These are phyloP conservation scores for Herpotrichia juniperi DNA, from an alignment of 2,329 filamentous ascomycete genomes.

Conservation along the genomic window DNA sequence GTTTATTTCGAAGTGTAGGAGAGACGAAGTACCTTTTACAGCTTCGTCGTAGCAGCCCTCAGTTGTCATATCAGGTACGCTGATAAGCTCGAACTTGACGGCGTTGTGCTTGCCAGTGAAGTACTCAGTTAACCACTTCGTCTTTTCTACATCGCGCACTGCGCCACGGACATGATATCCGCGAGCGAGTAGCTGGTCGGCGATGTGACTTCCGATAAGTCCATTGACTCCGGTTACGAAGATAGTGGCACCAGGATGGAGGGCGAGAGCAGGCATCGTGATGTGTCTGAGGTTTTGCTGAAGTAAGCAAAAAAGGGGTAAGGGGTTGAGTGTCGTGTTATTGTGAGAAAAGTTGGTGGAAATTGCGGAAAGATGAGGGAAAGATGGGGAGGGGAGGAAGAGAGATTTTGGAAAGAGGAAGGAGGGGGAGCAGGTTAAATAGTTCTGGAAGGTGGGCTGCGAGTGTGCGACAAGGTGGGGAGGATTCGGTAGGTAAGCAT, in stretches of 20 bases:
- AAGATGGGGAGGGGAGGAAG: neutral
- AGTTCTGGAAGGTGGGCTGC: neutral
- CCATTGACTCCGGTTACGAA: constrained; percentile 41
- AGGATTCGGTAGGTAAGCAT: constrained; percentile 3
- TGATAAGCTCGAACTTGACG: constrained; percentile 26
- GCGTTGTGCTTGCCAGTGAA: constrained; percentile 26
- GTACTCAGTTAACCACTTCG: constrained; percentile 28
- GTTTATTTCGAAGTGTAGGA: neutral
- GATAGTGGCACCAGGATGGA: constrained; percentile 24
- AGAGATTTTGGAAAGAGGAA: neutral
- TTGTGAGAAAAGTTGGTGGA: constrained; percentile 6
- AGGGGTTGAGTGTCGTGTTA: neutral
- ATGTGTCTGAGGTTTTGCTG: constrained; percentile 37
- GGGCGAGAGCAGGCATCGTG: constrained; percentile 10
- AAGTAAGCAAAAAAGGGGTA: constrained; percentile 17
- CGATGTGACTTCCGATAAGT: constrained; percentile 38
- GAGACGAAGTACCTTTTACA: constrained; percentile 21
- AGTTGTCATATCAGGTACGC: constrained; percentile 28
- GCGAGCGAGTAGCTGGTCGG: constrained; percentile 32
- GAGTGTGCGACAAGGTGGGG: neutral
- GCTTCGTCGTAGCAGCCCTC: constrained; percentile 28
- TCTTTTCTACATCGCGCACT: constrained; percentile 28
- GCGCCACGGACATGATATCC: constrained; percentile 41
- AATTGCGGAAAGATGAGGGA: neutral
- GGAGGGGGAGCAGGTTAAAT: constrained; percentile 2